These are phyloP conservation scores for Collybia nuda DNA, from an alignment of 768 basidiomycete species.

Conservation along the genomic window DNA sequence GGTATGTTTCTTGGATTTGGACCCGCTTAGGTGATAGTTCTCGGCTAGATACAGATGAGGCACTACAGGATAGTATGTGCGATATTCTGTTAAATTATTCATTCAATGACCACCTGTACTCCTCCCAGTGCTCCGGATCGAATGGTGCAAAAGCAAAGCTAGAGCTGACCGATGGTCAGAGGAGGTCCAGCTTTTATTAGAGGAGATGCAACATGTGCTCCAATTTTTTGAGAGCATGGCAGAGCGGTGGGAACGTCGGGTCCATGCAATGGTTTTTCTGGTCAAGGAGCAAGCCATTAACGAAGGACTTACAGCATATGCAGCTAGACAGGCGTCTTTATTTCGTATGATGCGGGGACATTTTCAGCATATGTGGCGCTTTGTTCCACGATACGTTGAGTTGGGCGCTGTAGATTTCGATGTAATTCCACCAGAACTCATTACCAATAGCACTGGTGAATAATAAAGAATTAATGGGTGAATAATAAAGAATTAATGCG, in stretches of 20 bases:
- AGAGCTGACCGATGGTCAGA: no score
- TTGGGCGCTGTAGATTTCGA: not conserved
- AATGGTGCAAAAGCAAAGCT: slow-evolving; percentile 4
- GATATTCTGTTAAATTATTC: not conserved
- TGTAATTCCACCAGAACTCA: not conserved
- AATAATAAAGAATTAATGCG: no score
- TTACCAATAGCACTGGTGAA: no score
- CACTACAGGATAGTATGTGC: slow-evolving; percentile 2
- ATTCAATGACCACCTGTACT: not conserved
- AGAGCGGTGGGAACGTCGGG: not conserved
- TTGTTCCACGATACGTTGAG: not conserved
- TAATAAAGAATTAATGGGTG: no score
- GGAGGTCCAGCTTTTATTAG: no score
- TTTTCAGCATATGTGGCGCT: not conserved
- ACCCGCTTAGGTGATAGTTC: not conserved
- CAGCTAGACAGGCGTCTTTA: not conserved
- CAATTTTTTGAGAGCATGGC: not conserved
- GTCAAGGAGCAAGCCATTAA: not conserved
- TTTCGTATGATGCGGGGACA: not conserved
- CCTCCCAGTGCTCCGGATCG: slow-evolving; percentile 1
- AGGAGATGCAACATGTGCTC: slow-evolving; percentile 4
- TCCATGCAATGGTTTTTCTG: not conserved
- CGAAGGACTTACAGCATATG: not conserved
- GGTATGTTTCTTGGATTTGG: no score
- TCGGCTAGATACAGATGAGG: not conserved